Conservation (phyloP, 2,329 filamentous ascomycete genomes). For the Aspergillus pseudonomiae region DNA sequence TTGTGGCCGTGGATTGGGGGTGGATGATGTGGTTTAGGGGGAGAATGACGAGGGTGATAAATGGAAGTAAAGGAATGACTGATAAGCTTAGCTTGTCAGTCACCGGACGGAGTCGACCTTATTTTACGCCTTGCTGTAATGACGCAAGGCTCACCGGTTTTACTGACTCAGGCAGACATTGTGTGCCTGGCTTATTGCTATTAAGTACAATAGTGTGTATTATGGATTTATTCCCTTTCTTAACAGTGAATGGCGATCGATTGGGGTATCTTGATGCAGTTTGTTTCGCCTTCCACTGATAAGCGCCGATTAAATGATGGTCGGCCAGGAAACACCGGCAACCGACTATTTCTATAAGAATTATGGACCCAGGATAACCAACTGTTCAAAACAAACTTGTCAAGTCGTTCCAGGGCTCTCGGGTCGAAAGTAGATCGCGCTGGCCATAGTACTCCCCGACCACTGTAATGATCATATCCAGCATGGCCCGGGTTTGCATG, state of each 20-base stretch:
- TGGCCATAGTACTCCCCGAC: conserved; percentile 90
- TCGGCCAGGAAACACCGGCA: not conserved
- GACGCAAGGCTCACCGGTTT: not conserved
- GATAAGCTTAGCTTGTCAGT: not conserved
- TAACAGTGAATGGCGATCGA: not conserved
- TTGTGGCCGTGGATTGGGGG: not conserved
- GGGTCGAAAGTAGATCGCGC: conserved; percentile 76
- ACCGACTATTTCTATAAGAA: not conserved
- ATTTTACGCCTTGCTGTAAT: not conserved
- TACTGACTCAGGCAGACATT: not conserved
- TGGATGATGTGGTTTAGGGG: not conserved
- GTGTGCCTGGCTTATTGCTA: not conserved
- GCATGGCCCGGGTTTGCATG: conserved; percentile 60
- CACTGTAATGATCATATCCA: conserved; percentile 90
- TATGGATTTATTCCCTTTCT: not conserved
- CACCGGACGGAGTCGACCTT: not conserved
- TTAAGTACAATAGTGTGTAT: too few species aligned
- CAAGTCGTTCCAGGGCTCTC: conserved; percentile 57
- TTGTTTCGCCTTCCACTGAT: not conserved
- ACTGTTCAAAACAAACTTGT: not conserved
- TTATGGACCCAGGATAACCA: not conserved
- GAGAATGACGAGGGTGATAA: not conserved
- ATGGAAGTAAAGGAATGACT: not conserved
- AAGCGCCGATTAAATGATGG: not conserved
- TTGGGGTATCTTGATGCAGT: not conserved